Evolutionary conservation across 108 stramenopile species (phyloP).

Genomic region (Skeletonema grethae): DNA sequence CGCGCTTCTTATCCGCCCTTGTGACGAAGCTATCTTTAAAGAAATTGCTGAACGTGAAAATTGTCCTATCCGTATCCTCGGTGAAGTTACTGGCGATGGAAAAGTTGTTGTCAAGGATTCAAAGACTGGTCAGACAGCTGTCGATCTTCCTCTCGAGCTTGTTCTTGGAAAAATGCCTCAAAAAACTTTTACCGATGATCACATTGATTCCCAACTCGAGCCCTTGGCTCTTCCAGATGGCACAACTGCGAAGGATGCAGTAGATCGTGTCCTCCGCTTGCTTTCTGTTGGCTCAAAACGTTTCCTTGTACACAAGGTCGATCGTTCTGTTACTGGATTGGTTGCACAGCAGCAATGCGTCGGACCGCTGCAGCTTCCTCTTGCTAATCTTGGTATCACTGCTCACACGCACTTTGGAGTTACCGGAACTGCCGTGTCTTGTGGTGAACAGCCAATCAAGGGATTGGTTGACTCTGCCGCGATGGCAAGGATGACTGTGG

Average conservation of each 20-base stretch:
- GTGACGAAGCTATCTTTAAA: slow-evolving; percentile 76
- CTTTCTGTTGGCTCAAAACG: slow-evolving; percentile 97
- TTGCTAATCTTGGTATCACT: slow-evolving; percentile 94
- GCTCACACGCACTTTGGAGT: slow-evolving; percentile 94
- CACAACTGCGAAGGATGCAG: slow-evolving; percentile 65
- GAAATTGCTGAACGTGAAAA: slow-evolving; percentile 93
- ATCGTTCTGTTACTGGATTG: slow-evolving; percentile 98
- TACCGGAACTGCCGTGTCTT: slow-evolving; percentile 95
- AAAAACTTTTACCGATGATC: slow-evolving; percentile 92
- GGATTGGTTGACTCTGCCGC: slow-evolving; percentile 91
- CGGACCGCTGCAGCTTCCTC: slow-evolving; percentile 96
- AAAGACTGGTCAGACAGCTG: slow-evolving; percentile 87
- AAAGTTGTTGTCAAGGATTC: slow-evolving; percentile 93
- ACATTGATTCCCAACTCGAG: slow-evolving; percentile 53
- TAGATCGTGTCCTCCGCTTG: slow-evolving; percentile 93
- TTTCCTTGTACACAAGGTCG: slow-evolving; percentile 99
- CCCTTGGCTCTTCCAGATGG: slow-evolving; percentile 77
- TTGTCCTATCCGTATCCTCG: slow-evolving; percentile 89
- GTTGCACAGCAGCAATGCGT: slow-evolving; percentile 99
- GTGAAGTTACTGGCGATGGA: slow-evolving; percentile 92
- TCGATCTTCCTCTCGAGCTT: slow-evolving; percentile 94
- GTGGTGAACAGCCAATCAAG: slow-evolving; percentile 99
- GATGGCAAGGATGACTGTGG: slow-evolving; percentile 97
- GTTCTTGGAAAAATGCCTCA: slow-evolving; percentile 99
- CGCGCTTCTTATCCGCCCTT: slow-evolving; percentile 87